Percentiles rank a stretch among this genome's conserved stretches.
These are phyloP conservation scores for Mycena galericulata DNA, from an alignment of 768 basidiomycete species.

Conservation along the genomic window DNA sequence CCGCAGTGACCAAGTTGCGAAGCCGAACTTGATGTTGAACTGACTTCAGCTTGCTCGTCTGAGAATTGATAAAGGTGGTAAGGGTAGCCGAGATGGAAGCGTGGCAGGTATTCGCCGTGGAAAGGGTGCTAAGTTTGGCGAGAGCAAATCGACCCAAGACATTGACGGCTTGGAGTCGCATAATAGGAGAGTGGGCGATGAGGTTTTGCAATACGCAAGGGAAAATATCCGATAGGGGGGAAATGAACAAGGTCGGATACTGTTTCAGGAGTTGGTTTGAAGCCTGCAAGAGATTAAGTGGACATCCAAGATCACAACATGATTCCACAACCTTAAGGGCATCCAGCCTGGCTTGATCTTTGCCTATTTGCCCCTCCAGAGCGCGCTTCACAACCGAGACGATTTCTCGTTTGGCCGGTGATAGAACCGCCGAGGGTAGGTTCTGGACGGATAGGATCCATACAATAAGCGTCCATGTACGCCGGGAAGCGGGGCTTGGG, in stretches of 20 bases:
- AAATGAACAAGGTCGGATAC: conserved; percentile 61
- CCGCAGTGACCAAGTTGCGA: conserved; percentile 40
- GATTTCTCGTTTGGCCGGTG: conserved; percentile 46
- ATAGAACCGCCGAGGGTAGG: conserved; percentile 57
- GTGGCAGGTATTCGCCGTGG: conserved; percentile 26
- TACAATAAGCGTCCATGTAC: conserved; percentile 59
- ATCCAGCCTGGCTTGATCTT: conserved; percentile 35
- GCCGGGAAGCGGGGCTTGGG: conserved; percentile 53
- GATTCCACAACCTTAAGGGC: conserved; percentile 44
- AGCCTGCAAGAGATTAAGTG: conserved; percentile 41
- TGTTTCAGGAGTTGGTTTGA: conserved; percentile 48
- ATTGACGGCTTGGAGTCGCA: conserved; percentile 65
- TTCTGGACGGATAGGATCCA: conserved; percentile 64
- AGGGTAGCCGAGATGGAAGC: conserved; percentile 17
- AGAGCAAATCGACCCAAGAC: conserved; percentile 67
- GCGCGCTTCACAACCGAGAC: conserved; percentile 49
- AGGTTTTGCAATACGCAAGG: conserved; percentile 51
- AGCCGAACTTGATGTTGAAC: conserved; percentile 36
- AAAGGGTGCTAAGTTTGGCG: conserved; percentile 47
- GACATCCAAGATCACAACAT: background rate
- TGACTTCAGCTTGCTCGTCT: conserved; percentile 16
- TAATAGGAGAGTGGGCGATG: conserved; percentile 39
- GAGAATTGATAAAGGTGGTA: conserved; percentile 22
- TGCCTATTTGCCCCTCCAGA: conserved; percentile 44
- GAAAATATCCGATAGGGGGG: conserved; percentile 62